Conservation (phyloP, 495 filamentous ascomycete genomes). For the Rostrohypoxylon terebratum region DNA sequence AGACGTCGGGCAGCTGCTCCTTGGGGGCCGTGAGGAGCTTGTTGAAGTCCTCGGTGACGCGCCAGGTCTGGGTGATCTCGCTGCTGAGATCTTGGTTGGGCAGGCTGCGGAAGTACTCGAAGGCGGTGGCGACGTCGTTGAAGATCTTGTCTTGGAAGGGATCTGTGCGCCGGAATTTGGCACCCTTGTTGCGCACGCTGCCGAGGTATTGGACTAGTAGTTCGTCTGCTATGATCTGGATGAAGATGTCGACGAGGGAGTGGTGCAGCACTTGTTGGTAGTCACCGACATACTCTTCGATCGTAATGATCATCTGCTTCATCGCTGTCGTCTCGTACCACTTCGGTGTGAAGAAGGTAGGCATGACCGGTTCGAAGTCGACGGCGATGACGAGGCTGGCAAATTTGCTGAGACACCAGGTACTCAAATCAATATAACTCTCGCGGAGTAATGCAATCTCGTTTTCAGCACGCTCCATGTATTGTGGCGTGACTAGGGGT, state of each 20-base stretch:
- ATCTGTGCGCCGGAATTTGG: constrained; percentile 86
- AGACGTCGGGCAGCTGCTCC: constrained; percentile 75
- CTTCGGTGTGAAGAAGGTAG: constrained; percentile 87
- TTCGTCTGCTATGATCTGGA: constrained; percentile 92
- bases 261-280: constrained; percentile 83
- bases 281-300: constrained; percentile 92
- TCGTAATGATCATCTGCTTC: constrained; percentile 89
- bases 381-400: constrained; percentile 84
- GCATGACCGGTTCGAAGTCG: constrained; percentile 83
- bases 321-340: constrained; percentile 89
- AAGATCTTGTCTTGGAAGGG: constrained; percentile 90
- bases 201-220: constrained; percentile 88
- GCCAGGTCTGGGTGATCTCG: constrained; percentile 88
- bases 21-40: constrained; percentile 82
- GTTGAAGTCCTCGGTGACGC: constrained; percentile 83
- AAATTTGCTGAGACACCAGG: constrained; percentile 88
- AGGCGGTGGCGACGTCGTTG: constrained; percentile 86
- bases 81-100: constrained; percentile 61
- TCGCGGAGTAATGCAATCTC: constrained; percentile 82
- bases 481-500: constrained; percentile 80
- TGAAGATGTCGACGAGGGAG: constrained; percentile 85
- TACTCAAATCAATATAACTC: constrained; percentile 93
- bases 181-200: constrained; percentile 86
- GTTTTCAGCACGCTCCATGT: constrained; percentile 74
- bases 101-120: constrained; percentile 75